phyloP scores from a whole-genome alignment of 169 alveolate species.

The Perkinsus olseni region DNA sequence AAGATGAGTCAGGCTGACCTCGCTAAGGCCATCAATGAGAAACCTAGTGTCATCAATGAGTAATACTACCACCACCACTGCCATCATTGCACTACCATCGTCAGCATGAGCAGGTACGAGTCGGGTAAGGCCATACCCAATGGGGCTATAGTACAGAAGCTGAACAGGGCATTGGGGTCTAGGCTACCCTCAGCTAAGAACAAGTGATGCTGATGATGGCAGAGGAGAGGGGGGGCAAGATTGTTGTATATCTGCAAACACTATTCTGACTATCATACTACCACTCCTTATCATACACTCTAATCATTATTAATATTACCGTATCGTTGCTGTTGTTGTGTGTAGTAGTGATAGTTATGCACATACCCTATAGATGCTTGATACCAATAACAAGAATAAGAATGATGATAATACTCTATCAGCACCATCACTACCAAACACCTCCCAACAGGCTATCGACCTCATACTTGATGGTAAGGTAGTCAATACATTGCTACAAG shows the following conservation, averaged over 20 bases:
- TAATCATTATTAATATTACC: too few relatives aligned
- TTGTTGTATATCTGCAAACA: too few relatives aligned
- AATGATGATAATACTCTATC: too few relatives aligned
- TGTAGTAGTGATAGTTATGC: too few relatives aligned
- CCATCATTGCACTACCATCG: not conserved
- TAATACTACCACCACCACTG: not conserved
- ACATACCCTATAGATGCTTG: too few relatives aligned
- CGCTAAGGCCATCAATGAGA: conserved; percentile 27
- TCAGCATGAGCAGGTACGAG: not conserved
- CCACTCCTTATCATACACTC: too few relatives aligned
- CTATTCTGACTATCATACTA: too few relatives aligned
- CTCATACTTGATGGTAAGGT: not conserved
- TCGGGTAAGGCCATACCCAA: conserved; percentile 44
- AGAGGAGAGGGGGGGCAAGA: too few relatives aligned
- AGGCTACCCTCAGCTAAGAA: conserved; percentile 29
- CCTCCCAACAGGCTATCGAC: too few relatives aligned
- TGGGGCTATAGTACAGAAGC: conserved; percentile 36
- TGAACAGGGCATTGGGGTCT: conserved; percentile 36
- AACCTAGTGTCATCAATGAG: conserved; percentile 30
- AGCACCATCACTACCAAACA: too few relatives aligned
- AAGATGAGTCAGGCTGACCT: conserved; percentile 44
- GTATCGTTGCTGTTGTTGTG: too few relatives aligned
- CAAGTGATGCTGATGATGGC: not conserved
- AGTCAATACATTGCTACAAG: not conserved
- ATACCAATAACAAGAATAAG: too few relatives aligned